Base-by-base conservation (phyloP, 805 yeast genomes). In the Lachancea cidri region DNA sequence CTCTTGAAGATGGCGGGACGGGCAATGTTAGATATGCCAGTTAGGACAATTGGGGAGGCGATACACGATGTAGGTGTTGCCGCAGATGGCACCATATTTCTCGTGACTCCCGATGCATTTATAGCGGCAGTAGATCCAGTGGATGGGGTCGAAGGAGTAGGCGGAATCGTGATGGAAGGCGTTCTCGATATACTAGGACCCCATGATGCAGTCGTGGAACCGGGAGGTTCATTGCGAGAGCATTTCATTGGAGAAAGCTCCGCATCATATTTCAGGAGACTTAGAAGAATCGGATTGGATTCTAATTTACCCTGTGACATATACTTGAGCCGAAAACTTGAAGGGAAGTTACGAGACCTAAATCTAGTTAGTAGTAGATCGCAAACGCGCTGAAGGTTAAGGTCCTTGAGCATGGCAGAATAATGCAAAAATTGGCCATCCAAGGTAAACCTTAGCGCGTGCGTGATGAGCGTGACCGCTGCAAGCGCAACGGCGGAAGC, bases 401-500 rank as follows among this genome's bases (percentile, higher is more conserved):
- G 70, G 54, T 71, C 74, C 55, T 71, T 73, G 38, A 64, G 52
- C 52, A 69, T 70, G 45, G 72, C 57, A 14, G 74, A 65, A 29
- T 71, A 68, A 25, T 78, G 78, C 5, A 48, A 34, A 15, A 46
- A 38, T 15, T 46, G 48, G 18, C 46, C 49, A 18, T 46, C 47
- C 2, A 52, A 24, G 8, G 44, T 24, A 8, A 55, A 62, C 36
- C 74, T 65, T 34, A 80, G 67, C 8, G 72, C 65, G 40, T 69
- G 63, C 17, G 66, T 56, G 18, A 76, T 71, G 33, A 80, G 45
- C 27, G 69, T 54, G 27, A 73, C 62, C 4, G 83, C 70, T 33
- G 82, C 76, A 43, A 74, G 66, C 33, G 83, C 72, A 39, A 76
- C 64, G 33, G 71, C 62, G 27, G 72, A 67, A 5, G 70, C 56